Conservation (phyloP, 768 basidiomycete genomes). For the Xerocomus brunneocitrinus region DNA sequence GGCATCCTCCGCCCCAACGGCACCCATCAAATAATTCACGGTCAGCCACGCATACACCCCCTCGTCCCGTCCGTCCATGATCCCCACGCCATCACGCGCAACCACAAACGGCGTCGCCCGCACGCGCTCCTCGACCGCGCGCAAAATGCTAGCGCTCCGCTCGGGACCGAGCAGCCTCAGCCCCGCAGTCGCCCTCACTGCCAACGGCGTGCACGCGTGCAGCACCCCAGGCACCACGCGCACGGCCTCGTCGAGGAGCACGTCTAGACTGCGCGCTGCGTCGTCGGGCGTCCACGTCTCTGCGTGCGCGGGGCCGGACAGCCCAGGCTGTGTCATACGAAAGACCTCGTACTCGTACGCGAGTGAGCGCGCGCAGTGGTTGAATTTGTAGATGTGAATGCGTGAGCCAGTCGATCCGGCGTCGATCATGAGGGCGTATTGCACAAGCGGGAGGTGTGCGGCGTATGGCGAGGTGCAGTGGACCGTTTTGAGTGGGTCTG, state of each 20-base stretch:
- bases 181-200: constrained; percentile 92
- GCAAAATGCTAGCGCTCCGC: constrained; percentile 67
- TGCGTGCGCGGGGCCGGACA: constrained; percentile 48
- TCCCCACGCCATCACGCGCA: constrained; percentile 63
- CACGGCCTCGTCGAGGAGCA: constrained; percentile 75
- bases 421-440: constrained; percentile 96
- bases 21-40: constrained; percentile 84
- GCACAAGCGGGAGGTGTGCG: constrained; percentile 56
- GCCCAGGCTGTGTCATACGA: constrained; percentile 72
- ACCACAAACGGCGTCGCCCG: constrained; percentile 66
- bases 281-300: constrained; percentile 44
- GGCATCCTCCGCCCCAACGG: constrained; percentile 49
- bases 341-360: constrained; percentile 92
- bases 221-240: constrained; percentile 66
- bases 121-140: constrained; percentile 63
- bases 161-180: constrained; percentile 62
- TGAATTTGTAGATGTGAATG: constrained; percentile 98
- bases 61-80: constrained; percentile 96
- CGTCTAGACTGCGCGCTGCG: constrained; percentile 77
- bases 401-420: constrained; percentile 97
- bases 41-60: constrained; percentile 99
- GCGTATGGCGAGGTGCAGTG: constrained; percentile 60
- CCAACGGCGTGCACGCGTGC: constrained; percentile 71
- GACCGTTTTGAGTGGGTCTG: constrained; percentile 67
- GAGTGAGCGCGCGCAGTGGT: constrained; percentile 77